Percentiles rank a stretch among this genome's conserved stretches.
phyloP scores from a whole-genome alignment of 345 rosid genomes.

The Rhodamnia rubescens region DNA sequence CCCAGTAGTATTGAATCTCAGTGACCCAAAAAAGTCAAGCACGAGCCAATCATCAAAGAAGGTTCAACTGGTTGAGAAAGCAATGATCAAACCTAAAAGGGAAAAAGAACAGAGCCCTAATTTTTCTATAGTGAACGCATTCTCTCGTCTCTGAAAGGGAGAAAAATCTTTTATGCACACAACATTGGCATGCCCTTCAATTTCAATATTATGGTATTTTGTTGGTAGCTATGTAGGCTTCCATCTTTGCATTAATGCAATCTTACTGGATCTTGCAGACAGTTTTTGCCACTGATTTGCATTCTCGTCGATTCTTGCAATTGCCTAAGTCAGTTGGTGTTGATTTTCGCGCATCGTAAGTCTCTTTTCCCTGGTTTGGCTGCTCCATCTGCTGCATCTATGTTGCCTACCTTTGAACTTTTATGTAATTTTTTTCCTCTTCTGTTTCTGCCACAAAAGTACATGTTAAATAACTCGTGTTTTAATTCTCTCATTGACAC shows the following conservation, averaged over 20 bases:
- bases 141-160: background rate
- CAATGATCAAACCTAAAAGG: background rate
- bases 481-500: background rate
- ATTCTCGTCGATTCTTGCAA: conserved; percentile 68
- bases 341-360: conserved; percentile 95
- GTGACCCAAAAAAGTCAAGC: background rate
- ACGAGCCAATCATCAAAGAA: background rate
- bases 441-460: background rate
- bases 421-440: background rate
- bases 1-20: background rate
- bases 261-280: conserved; percentile 36
- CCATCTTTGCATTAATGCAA: background rate
- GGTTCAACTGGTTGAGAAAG: background rate
- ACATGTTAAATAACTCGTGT: background rate
- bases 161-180: background rate
- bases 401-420: background rate
- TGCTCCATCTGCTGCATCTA: background rate
- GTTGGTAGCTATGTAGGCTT: background rate
- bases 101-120: background rate
- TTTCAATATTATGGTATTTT: background rate
- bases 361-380: background rate
- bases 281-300: conserved; percentile 83
- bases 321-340: conserved; percentile 91
- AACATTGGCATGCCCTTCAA: background rate
- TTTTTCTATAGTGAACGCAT: background rate